These are phyloP conservation scores for Desmodesmus armatus DNA, from an alignment of 139 green algal genomes.

Conservation along the genomic window DNA sequence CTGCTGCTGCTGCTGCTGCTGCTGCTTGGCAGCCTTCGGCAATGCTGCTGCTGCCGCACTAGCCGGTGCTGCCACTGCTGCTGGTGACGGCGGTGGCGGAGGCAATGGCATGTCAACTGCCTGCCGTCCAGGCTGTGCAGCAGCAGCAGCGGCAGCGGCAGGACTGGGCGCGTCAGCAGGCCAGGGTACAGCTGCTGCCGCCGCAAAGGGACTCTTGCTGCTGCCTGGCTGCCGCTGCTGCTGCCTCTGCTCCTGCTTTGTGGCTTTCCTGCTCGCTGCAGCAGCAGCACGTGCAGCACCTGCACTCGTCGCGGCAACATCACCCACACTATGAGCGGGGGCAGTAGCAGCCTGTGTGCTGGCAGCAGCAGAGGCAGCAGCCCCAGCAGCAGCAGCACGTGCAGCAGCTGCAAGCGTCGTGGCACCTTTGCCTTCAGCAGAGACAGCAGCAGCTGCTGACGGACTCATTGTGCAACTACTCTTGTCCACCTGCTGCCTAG, in stretches of 20 bases:
- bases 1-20: not conserved
- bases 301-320: conserved; percentile 9
- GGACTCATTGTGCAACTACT: too few relatives aligned
- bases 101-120: not conserved
- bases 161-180: not conserved
- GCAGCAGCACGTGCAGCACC: conserved; percentile 4
- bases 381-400: not conserved
- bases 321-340: conserved; percentile 1
- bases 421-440: not conserved
- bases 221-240: not conserved
- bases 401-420: not conserved
- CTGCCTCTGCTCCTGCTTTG: not conserved
- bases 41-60: not conserved
- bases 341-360: not conserved
- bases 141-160: too few relatives aligned
- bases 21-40: not conserved
- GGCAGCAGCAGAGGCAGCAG: not conserved
- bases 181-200: not conserved
- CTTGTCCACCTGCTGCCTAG: not conserved
- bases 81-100: not conserved
- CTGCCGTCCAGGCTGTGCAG: not conserved
- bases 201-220: not conserved
- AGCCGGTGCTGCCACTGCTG: not conserved
- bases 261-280: not conserved
- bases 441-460: not conserved